Conservation (phyloP, 805 yeast species). For the Metschnikowia sp. region DNA sequence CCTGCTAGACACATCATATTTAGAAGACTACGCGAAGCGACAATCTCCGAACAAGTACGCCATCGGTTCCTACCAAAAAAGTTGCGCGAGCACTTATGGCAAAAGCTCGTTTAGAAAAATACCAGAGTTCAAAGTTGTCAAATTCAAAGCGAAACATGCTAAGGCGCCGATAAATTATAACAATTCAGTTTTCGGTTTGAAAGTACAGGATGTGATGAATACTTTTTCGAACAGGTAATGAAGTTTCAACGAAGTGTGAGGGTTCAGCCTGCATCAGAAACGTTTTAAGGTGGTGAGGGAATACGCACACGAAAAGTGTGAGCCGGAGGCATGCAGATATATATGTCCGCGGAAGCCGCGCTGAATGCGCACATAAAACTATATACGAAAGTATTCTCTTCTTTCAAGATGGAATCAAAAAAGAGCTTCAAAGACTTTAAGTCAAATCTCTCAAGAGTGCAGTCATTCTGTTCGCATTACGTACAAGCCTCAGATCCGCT, state of each 20-base stretch:
- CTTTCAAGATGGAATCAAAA: not conserved
- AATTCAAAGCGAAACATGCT: not conserved
- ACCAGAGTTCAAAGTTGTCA: not conserved
- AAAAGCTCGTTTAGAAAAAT: not conserved
- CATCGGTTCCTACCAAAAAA: not conserved
- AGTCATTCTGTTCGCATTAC: not conserved
- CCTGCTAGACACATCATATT: not conserved
- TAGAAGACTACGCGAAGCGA: conserved; percentile 1
- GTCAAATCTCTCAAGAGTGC: not conserved
- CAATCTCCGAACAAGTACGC: not conserved
- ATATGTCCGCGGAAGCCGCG: not conserved
- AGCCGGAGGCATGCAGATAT: not conserved
- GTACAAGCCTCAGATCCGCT: not conserved
- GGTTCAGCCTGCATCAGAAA: not conserved
- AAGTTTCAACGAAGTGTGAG: not conserved
- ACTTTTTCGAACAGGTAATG: not conserved
- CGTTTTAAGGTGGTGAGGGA: not conserved
- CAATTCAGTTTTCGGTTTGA: not conserved
- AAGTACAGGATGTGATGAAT: conserved; percentile 1
- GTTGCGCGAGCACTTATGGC: not conserved
- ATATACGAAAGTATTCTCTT: not conserved
- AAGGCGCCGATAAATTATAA: not conserved
- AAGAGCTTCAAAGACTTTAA: not conserved
- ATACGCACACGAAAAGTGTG: not conserved
- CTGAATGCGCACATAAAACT: not conserved